Base-by-base conservation (phyloP, 2,329 filamentous ascomycete species). In the Dothidotthia symphoricarpi region DNA sequence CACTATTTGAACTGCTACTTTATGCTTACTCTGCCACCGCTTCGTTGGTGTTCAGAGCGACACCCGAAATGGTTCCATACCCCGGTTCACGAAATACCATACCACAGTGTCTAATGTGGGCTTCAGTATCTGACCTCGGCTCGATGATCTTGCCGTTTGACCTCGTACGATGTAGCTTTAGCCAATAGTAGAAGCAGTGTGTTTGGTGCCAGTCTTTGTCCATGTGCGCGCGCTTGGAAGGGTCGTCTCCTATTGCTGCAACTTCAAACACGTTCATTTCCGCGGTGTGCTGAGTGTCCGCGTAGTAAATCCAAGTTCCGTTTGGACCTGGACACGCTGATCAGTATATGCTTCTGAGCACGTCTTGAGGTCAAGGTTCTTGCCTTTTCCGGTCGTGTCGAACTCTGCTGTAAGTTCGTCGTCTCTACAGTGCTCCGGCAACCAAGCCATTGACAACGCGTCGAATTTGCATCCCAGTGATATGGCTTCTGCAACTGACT, bases 121-220 rank as follows among this genome's bases (percentile, higher is more conserved):
- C n/a, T n/a, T n/a, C n/a, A n/a, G n/a, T n/a, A n/a, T n/a, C n/a
- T n/a, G n/a, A n/a, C n/a, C n/a, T n/a, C n/a, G n/a, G n/a, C n/a
- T n/a, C n/a, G n/a, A n/a, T n/a, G n/a, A n/a, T n/a, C n/a, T n/a
- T n/a, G n/a, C n/a, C n/a, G n/a, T n/a, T n/a, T n/a, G n/a, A n/a
- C n/a, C n/a, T n/a, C n/a, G n/a, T n/a, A n/a, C n/a, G n/a, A n/a
- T n/a, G n/a, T n/a, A n/a, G n/a, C 33, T 35, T 35, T 11, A 28
- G 17, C 33, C 33, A 35, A 9, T 35, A 28, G 26, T 26, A 35
- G 16, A 29, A 19, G n/a, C 33, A 35, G 26, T 35, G 26, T 14
- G 25, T 24, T 12, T 28, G 17, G 17, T 35, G 26, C 33, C 33
- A 35, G n/a, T n/a, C n/a, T n/a, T n/a, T n/a, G n/a, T n/a, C n/a